These are phyloP conservation scores for Daldinia sp. DNA, from an alignment of 2,329 filamentous ascomycete species.

Conservation along the genomic window DNA sequence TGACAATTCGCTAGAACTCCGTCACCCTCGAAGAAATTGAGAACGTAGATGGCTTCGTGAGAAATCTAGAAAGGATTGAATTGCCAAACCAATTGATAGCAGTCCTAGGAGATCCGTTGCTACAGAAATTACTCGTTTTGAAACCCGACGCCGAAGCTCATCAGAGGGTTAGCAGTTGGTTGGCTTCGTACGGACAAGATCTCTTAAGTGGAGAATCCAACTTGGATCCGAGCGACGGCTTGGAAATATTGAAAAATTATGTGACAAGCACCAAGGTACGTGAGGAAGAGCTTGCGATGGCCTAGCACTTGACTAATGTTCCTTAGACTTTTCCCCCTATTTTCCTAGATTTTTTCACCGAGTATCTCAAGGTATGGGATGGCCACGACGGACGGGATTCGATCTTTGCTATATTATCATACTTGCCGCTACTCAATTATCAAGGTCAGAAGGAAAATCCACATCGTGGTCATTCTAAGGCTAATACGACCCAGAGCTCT, in stretches of 20 bases:
- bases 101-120: conserved; percentile 75
- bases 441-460: conserved; percentile 53
- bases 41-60: conserved; percentile 72
- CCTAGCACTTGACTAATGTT: conserved; percentile 27
- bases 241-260: conserved; percentile 65
- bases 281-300: not conserved
- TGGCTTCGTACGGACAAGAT: conserved; percentile 64
- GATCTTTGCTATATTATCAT: conserved; percentile 67
- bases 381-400: conserved; percentile 61
- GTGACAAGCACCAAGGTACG: conserved; percentile 64
- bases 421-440: conserved; percentile 63
- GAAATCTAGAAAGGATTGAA: conserved; percentile 79
- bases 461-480: not conserved
- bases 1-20: conserved; percentile 57
- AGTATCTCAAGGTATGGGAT: conserved; percentile 69
- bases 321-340: conserved; percentile 57
- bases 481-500: conserved; percentile 57
- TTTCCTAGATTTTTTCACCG: conserved; percentile 58
- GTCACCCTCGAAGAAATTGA: conserved; percentile 81
- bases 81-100: conserved; percentile 84
- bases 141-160: conserved; percentile 62
- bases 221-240: conserved; percentile 60
- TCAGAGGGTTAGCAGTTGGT: conserved; percentile 66
- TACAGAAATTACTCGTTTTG: conserved; percentile 79
- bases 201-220: conserved; percentile 61